A percentile compares a stretch with the other conserved stretches of the same genome.
These are phyloP conservation scores for Talaromyces ruber DNA, from an alignment of 495 filamentous ascomycete species.

Conservation along the genomic window DNA sequence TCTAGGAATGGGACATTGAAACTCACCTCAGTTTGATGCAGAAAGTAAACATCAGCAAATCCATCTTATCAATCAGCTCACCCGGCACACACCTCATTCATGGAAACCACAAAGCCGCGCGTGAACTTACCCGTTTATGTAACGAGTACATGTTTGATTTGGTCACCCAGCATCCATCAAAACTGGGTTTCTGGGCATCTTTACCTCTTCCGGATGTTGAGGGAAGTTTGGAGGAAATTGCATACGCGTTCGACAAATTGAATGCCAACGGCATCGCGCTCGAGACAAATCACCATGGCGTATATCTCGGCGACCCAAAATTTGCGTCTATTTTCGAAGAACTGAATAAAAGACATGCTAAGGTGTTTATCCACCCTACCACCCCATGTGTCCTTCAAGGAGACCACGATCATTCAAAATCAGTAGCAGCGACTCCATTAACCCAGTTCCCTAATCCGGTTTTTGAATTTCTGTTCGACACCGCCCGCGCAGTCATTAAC, in stretches of 20 bases:
- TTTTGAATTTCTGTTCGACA: slow-evolving; percentile 51
- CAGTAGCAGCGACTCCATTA: slow-evolving; percentile 12
- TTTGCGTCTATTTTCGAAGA: slow-evolving; percentile 33
- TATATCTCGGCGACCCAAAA: slow-evolving; percentile 39
- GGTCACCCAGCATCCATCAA: slow-evolving; percentile 21
- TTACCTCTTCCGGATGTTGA: slow-evolving; percentile 40
- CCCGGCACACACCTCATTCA: slow-evolving; percentile 38
- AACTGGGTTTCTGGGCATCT: slow-evolving; percentile 42
- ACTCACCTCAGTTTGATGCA: slow-evolving; percentile 41
- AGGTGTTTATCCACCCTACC: slow-evolving; percentile 48
- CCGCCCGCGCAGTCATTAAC: slow-evolving; percentile 36
- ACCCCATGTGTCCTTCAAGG: slow-evolving; percentile 13
- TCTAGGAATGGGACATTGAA: slow-evolving; percentile 31
- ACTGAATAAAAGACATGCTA: slow-evolving; percentile 23
- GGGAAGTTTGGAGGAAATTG: slow-evolving; percentile 34
- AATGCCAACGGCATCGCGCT: slow-evolving; percentile 41
- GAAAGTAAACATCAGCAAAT: slow-evolving; percentile 31
- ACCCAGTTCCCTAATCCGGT: slow-evolving; percentile 36
- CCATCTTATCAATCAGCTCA: slow-evolving; percentile 42
- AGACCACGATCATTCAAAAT: slow-evolving; percentile 6
- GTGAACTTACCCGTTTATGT: slow-evolving; percentile 18
- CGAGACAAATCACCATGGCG: slow-evolving; percentile 38
- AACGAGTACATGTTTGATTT: slow-evolving; percentile 35
- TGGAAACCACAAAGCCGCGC: slow-evolving; percentile 20
- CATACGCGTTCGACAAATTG: slow-evolving; percentile 25